Conservation (phyloP, 108 stramenopile species). For the Cyclotella sp. region DNA sequence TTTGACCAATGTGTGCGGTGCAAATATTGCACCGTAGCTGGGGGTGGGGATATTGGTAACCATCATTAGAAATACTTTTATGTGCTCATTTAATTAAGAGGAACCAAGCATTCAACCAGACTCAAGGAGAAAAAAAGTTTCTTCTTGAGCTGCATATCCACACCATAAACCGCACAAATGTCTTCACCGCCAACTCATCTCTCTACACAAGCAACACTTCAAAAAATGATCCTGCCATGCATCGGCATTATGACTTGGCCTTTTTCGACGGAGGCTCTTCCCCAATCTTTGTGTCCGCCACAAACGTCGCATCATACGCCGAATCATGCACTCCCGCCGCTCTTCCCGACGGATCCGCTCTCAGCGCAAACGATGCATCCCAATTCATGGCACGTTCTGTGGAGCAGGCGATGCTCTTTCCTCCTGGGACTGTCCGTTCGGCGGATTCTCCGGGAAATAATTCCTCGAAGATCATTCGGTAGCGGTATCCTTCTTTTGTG, state of each 20-base stretch:
- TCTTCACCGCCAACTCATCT: not conserved
- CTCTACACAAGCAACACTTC: not conserved
- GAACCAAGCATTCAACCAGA: too few species aligned
- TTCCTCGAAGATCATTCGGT: slow-evolving; percentile 97
- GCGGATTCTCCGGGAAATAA: slow-evolving; percentile 97
- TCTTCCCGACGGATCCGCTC: slow-evolving; percentile 97
- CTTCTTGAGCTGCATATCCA: too few species aligned
- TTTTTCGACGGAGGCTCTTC: slow-evolving; percentile 70
- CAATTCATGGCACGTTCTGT: slow-evolving; percentile 97
- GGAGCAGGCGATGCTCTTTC: slow-evolving; percentile 97
- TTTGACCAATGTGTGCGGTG: too few species aligned
- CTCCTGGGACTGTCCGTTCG: slow-evolving; percentile 95
- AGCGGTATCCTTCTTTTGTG: slow-evolving; percentile 98
- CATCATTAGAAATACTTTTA: too few species aligned
- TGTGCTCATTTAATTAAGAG: too few species aligned
- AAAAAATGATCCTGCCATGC: not conserved
- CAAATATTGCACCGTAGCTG: too few species aligned
- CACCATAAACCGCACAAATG: too few species aligned
- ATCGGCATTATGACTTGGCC: slow-evolving; percentile 47
- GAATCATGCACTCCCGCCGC: slow-evolving; percentile 94
- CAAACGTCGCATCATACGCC: slow-evolving; percentile 90
- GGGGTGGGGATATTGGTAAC: too few species aligned
- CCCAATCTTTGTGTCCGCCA: slow-evolving; percentile 67
- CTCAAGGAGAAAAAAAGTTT: too few species aligned
- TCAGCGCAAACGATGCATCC: slow-evolving; percentile 85